phyloP scores from a whole-genome alignment of 2,329 filamentous ascomycete species.

The Aspergillus fumigatus region DNA sequence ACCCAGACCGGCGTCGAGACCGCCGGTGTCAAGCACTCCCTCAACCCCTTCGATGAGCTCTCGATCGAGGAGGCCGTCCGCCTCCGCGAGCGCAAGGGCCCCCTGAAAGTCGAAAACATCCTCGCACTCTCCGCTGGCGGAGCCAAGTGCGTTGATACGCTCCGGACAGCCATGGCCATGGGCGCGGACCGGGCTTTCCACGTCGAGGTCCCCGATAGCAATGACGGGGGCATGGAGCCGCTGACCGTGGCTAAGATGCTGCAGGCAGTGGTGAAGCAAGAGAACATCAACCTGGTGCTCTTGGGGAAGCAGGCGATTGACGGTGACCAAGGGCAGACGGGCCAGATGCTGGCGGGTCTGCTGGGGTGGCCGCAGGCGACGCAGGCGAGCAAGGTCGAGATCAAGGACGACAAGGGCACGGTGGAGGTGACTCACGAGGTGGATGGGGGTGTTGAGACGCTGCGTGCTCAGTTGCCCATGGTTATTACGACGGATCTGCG shows the following conservation, averaged over 20 bases:
- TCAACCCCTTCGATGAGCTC: slow-evolving; percentile 99
- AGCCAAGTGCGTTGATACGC: slow-evolving; percentile 77
- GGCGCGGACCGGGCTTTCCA: slow-evolving; percentile 89
- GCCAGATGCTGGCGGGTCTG: slow-evolving; percentile 93
- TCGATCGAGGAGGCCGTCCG: slow-evolving; percentile 94
- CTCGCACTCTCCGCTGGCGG: slow-evolving; percentile 85
- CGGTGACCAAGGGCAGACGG: slow-evolving; percentile 91
- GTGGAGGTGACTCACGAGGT: slow-evolving; percentile 86
- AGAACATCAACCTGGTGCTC: slow-evolving; percentile 87
- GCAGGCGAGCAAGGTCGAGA: slow-evolving; percentile 78
- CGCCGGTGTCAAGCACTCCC: slow-evolving; percentile 88
- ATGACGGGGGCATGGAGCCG: slow-evolving; percentile 68
- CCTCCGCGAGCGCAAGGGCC: slow-evolving; percentile 81
- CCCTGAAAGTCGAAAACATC: slow-evolving; percentile 81
- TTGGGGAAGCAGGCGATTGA: slow-evolving; percentile 98
- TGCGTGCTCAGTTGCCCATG: slow-evolving; percentile 81
- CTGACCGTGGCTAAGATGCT: slow-evolving; percentile 90
- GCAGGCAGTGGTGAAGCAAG: slow-evolving; percentile 69
- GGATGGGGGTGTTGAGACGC: slow-evolving; percentile 89
- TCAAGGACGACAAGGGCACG: slow-evolving; percentile 62
- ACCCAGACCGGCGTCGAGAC: slow-evolving; percentile 83
- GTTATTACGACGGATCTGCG: slow-evolving; percentile 92
- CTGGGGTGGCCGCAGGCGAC: slow-evolving; percentile 93
- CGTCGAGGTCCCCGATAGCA: slow-evolving; percentile 71
- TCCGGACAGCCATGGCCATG: slow-evolving; percentile 98